These are phyloP conservation scores for Cantharellus anzutake DNA, from an alignment of 768 basidiomycete species.

Conservation along the genomic window DNA sequence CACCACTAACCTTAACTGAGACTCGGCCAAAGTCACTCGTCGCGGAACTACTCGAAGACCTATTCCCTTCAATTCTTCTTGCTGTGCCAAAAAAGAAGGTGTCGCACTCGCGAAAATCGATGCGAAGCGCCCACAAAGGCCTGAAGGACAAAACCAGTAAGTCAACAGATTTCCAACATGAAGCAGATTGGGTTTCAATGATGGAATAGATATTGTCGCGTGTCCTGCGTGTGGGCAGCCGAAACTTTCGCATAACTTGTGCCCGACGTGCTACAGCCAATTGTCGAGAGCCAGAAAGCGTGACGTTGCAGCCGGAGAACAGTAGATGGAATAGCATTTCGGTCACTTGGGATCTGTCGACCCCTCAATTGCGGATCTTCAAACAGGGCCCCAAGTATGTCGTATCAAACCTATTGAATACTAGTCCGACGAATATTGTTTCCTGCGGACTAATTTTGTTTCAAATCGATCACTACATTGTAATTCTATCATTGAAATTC, in stretches of 20 bases:
- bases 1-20: neutral
- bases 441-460: no score
- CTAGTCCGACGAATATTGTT: no score
- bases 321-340: no score
- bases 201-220: slow-evolving; percentile 54
- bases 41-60: slow-evolving; percentile 24
- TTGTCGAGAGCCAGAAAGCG: neutral
- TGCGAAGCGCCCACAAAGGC: slow-evolving; percentile 88
- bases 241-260: slow-evolving; percentile 79
- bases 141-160: slow-evolving; percentile 83
- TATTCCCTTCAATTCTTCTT: slow-evolving; percentile 73
- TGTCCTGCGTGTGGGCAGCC: slow-evolving; percentile 81
- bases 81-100: slow-evolving; percentile 91
- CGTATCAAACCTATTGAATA: no score
- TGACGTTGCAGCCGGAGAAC: no score
- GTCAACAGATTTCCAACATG: slow-evolving; percentile 11
- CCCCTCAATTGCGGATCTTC: no score
- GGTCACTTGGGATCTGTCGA: no score
- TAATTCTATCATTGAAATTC: no score
- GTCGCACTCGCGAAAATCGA: slow-evolving; percentile 86
- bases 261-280: slow-evolving; percentile 46
- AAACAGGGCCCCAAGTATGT: no score
- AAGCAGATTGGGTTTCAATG: neutral
- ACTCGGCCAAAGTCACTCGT: neutral
- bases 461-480: no score